These are phyloP conservation scores for Psilocybe tampanensis DNA, from an alignment of 768 basidiomycete species.

Conservation along the genomic window DNA sequence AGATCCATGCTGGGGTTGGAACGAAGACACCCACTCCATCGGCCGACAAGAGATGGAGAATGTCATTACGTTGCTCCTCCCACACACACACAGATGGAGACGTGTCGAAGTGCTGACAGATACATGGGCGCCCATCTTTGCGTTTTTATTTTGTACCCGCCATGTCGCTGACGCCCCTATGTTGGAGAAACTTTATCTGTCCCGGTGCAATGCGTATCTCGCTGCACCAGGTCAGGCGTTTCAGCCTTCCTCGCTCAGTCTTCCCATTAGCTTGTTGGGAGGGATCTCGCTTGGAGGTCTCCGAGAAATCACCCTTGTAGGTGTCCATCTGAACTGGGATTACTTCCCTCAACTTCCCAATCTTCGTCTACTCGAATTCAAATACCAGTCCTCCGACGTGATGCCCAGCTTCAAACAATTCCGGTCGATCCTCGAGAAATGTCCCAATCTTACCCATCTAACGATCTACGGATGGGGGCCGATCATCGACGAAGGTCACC, in stretches of 20 bases:
- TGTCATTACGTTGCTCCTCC: conserved; percentile 45
- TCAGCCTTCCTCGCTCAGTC: conserved; percentile 39
- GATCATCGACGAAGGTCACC: conserved; percentile 22
- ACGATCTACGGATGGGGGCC: conserved; percentile 60
- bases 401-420: conserved; percentile 55
- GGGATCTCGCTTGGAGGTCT: conserved; percentile 35
- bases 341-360: conserved; percentile 38
- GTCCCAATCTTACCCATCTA: conserved; percentile 43
- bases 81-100: conserved; percentile 49
- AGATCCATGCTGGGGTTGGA: conserved; percentile 58
- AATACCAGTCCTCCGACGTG: conserved; percentile 59
- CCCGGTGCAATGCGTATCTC: conserved; percentile 62
- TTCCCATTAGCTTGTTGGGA: conserved; percentile 48
- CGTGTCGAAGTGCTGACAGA: conserved; percentile 54
- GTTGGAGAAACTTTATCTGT: conserved; percentile 45
- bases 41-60: conserved; percentile 45
- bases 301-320: conserved; percentile 47
- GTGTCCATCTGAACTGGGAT: conserved; percentile 62
- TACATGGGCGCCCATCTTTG: conserved; percentile 60
- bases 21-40: conserved; percentile 46
- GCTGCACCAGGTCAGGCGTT: conserved; percentile 47
- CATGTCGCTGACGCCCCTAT: conserved; percentile 33
- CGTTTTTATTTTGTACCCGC: conserved; percentile 46
- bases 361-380: conserved; percentile 51
- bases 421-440: conserved; percentile 39